Percentiles rank a stretch among this genome's conserved stretches.
phyloP scores from a whole-genome alignment of 1,284 basidiomycete species.

The Peniophora sp. region DNA sequence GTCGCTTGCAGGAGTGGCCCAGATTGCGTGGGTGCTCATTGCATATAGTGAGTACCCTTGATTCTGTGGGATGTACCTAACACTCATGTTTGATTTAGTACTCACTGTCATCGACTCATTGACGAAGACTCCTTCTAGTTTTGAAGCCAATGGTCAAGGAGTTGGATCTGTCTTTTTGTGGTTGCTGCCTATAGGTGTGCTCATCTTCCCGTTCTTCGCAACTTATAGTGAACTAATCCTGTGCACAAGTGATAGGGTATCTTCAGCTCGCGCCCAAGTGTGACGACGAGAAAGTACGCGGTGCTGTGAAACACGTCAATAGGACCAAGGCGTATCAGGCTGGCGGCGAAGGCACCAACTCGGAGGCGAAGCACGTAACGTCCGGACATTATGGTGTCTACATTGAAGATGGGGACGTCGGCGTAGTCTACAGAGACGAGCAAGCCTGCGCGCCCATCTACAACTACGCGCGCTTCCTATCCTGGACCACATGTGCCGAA shows the following conservation, averaged over 20 bases:
- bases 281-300: background rate
- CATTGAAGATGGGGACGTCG: background rate
- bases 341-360: background rate
- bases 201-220: background rate
- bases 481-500: slow-evolving; percentile 13
- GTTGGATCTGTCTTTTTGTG: background rate
- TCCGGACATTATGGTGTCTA: background rate
- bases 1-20: slow-evolving; percentile 1
- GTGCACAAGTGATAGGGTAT: background rate
- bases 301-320: background rate
- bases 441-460: background rate
- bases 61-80: background rate
- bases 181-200: background rate
- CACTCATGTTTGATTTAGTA: background rate
- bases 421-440: background rate
- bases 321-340: background rate
- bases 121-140: background rate
- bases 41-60: background rate
- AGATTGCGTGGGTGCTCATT: slow-evolving; percentile 5
- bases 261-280: background rate
- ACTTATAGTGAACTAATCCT: background rate
- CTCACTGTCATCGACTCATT: slow-evolving; percentile 6
- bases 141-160: background rate
- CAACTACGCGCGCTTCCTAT: slow-evolving; percentile 16
- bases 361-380: background rate